Evolutionary conservation across 2,329 filamentous ascomycete species (phyloP).

Genomic region (Colletotrichum ledebouriae): DNA sequence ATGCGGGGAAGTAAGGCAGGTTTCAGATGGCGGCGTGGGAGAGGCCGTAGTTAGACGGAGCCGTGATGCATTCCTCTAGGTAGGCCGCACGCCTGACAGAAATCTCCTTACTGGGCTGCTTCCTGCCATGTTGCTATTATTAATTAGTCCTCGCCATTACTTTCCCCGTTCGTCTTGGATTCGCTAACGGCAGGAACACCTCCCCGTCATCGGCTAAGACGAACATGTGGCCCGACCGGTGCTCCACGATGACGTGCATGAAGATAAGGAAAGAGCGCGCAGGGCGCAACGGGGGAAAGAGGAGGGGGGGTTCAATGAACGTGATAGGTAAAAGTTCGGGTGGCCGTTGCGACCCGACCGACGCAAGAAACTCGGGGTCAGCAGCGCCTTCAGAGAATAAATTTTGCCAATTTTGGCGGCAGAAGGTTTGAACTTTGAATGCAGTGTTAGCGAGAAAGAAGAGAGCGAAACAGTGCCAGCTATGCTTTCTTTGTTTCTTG

Average conservation of each 20-base stretch:
- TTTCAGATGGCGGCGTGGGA: not conserved
- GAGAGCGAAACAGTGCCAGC: not conserved
- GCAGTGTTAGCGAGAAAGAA: not conserved
- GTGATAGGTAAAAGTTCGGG: constrained; percentile 8
- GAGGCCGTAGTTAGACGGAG: not conserved
- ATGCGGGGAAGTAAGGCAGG: not conserved
- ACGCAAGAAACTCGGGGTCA: not conserved
- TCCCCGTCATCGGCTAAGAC: too few relatives aligned
- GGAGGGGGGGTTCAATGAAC: too few relatives aligned
- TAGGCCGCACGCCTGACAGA: too few relatives aligned
- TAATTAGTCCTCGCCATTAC: too few relatives aligned
- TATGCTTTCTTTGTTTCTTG: not conserved
- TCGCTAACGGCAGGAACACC: too few relatives aligned
- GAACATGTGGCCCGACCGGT: too few relatives aligned
- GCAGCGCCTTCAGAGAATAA: too few relatives aligned
- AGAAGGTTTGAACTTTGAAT: too few relatives aligned
- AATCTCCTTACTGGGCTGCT: too few relatives aligned
- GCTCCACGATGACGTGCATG: not conserved
- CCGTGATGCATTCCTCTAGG: not conserved
- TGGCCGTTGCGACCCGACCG: not conserved
- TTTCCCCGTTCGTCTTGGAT: too few relatives aligned
- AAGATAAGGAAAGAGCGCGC: not conserved
- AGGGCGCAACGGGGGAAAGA: not conserved
- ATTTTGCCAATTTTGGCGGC: too few relatives aligned
- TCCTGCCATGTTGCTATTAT: too few relatives aligned